Percentiles rank a stretch among this genome's conserved stretches.
Conservation (phyloP, 2,329 filamentous ascomycete genomes). For the Trichoderma hamatum region DNA sequence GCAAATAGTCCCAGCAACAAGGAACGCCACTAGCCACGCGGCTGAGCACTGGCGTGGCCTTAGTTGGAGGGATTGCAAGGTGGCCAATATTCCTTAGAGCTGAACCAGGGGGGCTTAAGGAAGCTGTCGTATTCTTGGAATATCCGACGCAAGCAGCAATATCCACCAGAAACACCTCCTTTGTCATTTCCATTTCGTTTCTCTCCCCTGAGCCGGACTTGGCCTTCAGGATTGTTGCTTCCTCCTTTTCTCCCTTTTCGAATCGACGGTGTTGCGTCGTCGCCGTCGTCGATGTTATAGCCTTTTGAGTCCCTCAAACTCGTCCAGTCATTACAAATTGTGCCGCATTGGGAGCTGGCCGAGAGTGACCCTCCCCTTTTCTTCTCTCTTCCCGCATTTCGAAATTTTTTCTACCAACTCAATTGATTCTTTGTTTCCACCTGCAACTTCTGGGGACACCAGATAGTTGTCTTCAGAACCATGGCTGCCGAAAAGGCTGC, state of each 20-base stretch:
- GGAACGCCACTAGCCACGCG: constrained; percentile 22
- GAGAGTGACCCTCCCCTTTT: constrained; percentile 30
- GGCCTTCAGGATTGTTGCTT: constrained; percentile 30
- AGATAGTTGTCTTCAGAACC: constrained; percentile 28
- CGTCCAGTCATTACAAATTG: constrained; percentile 41
- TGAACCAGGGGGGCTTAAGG: constrained; percentile 23
- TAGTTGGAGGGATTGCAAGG: constrained; percentile 26
- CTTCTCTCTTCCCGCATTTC: constrained; percentile 1
- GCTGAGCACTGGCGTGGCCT: constrained; percentile 13
- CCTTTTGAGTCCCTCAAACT: constrained; percentile 40
- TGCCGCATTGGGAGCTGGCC: constrained; percentile 22
- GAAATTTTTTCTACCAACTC: constrained; percentile 1
- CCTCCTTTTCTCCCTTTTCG: constrained; percentile 32
- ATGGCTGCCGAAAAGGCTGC: constrained; percentile 61
- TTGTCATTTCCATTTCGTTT: constrained; percentile 31
- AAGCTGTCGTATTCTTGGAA: constrained; percentile 26
- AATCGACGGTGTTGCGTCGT: constrained; percentile 34
- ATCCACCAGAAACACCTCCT: constrained; percentile 26
- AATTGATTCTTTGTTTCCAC: constrained; percentile 17
- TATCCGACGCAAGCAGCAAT: constrained; percentile 16
- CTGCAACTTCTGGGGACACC: constrained; percentile 14
- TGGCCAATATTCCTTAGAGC: constrained; percentile 27
- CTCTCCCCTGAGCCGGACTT: constrained; percentile 32
- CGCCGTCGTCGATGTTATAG: constrained; percentile 31
- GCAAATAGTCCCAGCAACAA: background rate